Evolutionary conservation across 1,139 yeast genomes (phyloP), one percentile per base, ranked within the genome.

Genomic region (Debaryomyces psychrophilus): DNA sequence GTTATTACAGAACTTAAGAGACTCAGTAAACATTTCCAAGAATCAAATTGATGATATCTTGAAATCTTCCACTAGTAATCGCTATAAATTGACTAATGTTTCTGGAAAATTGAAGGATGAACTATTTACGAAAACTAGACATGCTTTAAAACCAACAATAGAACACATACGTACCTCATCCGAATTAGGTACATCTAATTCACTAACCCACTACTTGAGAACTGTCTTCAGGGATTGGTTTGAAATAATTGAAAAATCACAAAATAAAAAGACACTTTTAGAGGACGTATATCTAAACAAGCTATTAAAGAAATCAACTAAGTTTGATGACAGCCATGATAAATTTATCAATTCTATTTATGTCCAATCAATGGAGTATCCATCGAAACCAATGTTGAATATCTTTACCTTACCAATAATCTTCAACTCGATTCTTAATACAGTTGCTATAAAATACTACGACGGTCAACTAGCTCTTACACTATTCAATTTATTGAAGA

Each of bases 401-500:
- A 65, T 61, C 6, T 55, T 68, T 31, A 71, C 79, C 0, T 50
- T 73, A 34, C 78, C 79, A 0, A 57, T 67, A 14, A 50, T 75
- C 1, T 60, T 73, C 52, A 75, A 73, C 53, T 60, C 62, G 17
- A 57, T 68, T 31, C 50, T 75, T 17, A 58, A 64, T 22, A 54
- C 58, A 3, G 50, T 66, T 14, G 56, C 61, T 12, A 59, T 57
- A 46, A 62, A 64, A 45, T 64, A 65, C 48, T 54, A 63, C 40
- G 72, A 73, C 44, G 78, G 78, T 0, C 68, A 65, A 43, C 56
- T 71, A 45, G 66, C 76, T 0, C 46, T 70, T 29, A 58, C 73
- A 2, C 47, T 74, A 31, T 74, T 71, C 59, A 70, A 73, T 50
- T 41, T 58, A 38, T 55, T 72, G 25, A 72, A 73, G 52, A 57